Percentiles rank a stretch among this genome's conserved stretches.
These are phyloP conservation scores for Acrocalymma vagum DNA, from an alignment of 2,329 filamentous ascomycete genomes.

Conservation along the genomic window DNA sequence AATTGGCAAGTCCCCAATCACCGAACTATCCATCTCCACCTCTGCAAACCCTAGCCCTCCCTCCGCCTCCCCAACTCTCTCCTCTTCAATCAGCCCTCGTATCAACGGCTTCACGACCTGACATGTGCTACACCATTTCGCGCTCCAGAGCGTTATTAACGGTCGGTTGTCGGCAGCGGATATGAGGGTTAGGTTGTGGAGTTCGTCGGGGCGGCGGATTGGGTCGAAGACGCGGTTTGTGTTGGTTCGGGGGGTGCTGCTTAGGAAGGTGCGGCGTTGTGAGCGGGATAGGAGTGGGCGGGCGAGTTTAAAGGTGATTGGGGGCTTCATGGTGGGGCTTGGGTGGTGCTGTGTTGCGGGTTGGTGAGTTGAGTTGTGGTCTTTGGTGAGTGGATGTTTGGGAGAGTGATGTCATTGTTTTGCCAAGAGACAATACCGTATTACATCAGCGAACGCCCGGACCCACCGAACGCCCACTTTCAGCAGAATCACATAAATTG, in stretches of 20 bases:
- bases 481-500: no score
- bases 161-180: conserved; percentile 54
- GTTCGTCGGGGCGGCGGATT: conserved; percentile 57
- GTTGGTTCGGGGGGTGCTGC: conserved; percentile 25
- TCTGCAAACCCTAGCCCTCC: conserved; percentile 58
- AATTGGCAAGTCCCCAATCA: conserved; percentile 52
- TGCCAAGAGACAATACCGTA: no score
- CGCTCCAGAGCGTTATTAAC: conserved; percentile 60
- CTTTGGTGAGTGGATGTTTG: no score
- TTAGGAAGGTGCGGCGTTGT: conserved; percentile 22
- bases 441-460: no score
- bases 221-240: conserved; percentile 47
- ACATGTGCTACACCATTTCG: conserved; percentile 57
- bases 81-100: conserved; percentile 51
- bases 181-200: conserved; percentile 57
- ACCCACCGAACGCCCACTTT: no score
- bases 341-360: no score
- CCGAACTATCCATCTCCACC: conserved; percentile 57
- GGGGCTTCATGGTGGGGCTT: no score
- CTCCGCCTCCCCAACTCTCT: conserved; percentile 53
- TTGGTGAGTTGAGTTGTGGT: no score
- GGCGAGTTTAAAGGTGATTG: no score
- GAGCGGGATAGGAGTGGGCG: not conserved
- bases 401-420: no score
- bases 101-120: conserved; percentile 53